Conservation (phyloP, 371 early-diverging fungal genomes). For the Nematocida ausubeli region DNA sequence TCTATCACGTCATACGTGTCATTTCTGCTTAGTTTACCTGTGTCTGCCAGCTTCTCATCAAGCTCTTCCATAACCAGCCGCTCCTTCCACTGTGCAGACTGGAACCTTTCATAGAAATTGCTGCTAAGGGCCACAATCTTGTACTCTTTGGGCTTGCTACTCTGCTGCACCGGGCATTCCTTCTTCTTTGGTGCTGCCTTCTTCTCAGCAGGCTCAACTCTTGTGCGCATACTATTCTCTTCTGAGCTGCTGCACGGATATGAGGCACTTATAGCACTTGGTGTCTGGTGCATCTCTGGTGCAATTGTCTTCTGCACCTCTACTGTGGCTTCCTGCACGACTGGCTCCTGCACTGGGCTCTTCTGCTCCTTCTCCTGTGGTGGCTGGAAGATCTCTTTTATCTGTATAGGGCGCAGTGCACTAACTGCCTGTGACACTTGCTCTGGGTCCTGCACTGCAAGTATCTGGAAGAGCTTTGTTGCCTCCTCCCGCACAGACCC, state of each 20-base stretch:
- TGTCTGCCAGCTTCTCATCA: constrained; percentile 33
- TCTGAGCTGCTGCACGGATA: not conserved
- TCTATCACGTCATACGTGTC: constrained; percentile 23
- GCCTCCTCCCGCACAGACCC: constrained; percentile 54
- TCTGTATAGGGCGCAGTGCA: constrained; percentile 23
- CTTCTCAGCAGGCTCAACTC: not conserved
- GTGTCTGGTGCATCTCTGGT: not conserved
- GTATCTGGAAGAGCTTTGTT: constrained; percentile 43
- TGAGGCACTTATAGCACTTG: not conserved
- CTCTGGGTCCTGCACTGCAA: constrained; percentile 24
- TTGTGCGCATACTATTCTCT: not conserved
- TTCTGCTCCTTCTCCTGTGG: not conserved
- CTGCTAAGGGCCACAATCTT: not conserved
- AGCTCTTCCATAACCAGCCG: constrained; percentile 51
- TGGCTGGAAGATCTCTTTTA: constrained; percentile 47
- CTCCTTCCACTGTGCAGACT: constrained; percentile 44
- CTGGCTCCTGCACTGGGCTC: not conserved
- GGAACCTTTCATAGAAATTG: constrained; percentile 8
- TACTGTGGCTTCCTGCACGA: not conserved
- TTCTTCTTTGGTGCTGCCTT: not conserved
- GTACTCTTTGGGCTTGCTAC: not conserved
- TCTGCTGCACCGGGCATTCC: too few species aligned
- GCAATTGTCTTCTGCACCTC: not conserved
- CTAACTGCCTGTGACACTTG: constrained; percentile 16
- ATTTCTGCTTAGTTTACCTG: not conserved